Evolutionary conservation across 2,329 filamentous ascomycete genomes (phyloP), one percentile per base, ranked within the genome.

Genomic region (Microcyclosporella mali): DNA sequence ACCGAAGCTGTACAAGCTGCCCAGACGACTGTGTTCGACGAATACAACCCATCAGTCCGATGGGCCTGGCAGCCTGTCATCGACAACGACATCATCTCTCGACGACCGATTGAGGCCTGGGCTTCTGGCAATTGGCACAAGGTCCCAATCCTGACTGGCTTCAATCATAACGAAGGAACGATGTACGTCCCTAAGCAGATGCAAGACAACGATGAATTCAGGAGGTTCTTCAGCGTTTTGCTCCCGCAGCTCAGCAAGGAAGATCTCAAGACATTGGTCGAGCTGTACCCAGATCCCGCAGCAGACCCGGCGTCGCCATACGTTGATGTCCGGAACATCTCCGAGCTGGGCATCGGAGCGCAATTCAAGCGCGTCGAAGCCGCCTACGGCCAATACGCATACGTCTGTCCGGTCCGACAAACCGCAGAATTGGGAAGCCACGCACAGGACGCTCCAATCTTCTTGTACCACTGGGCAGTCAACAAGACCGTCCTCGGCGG

Each of bases 1-100:
- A 61, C 59, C 7, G 49, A 59, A 0, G 51, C 43, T 0, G 57
- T 74, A 10, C 64, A 61, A 6, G 53, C 60, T 7, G 70, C 69
- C 3, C 69, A 70, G 32, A 65, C 60, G 8, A 57, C 53, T 2
- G 61, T 73, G 0, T 73, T 73, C 40, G 63, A 69, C 40, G 62
- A 62, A 31, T 73, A 71, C 47, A 71, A 71, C 28, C 65, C 69
- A 0, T 70, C 67, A 7, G 56, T 72, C 0, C 60, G 67, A 19
- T 74, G 70, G 71, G 70, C 84, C 1, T 87, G 85, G 65, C 83
- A 85, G 54, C 82, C 82, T 6, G 77, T 81, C 28, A 75, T 86
- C 43, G 81, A 84, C 55, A 73, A 74, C 3, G 72, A 75, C 10
- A 61, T 81, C 11, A 78, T 86, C 40, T 69, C 72, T 2, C 68